Conservation (phyloP, 768 basidiomycete genomes). For the Lentinula sp. region DNA sequence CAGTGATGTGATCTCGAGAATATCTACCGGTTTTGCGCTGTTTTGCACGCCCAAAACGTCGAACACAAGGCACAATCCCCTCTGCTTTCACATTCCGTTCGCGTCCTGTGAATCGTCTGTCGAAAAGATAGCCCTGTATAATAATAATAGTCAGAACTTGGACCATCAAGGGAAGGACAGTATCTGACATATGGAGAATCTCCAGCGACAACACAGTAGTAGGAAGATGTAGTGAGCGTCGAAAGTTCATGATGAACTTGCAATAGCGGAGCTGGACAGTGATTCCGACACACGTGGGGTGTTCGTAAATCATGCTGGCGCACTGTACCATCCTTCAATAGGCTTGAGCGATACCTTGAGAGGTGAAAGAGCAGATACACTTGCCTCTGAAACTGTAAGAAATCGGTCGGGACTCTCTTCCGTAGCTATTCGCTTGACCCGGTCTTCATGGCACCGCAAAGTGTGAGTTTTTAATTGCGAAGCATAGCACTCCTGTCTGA, state of each 20-base stretch:
- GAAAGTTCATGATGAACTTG: constrained; percentile 61
- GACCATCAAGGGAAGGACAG: neutral
- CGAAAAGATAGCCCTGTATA: constrained; percentile 71
- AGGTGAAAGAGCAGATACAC: constrained; percentile 17
- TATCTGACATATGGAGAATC: constrained; percentile 65
- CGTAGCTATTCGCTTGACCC: constrained; percentile 70
- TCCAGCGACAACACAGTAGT: constrained; percentile 61
- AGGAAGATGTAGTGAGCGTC: constrained; percentile 66
- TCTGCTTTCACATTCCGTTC: constrained; percentile 63
- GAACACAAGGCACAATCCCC: constrained; percentile 70
- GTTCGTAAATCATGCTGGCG: constrained; percentile 82
- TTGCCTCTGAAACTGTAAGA: constrained; percentile 73
- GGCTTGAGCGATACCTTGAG: neutral
- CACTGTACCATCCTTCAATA: constrained; percentile 71
- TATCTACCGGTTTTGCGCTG: constrained; percentile 13
- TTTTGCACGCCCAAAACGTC: constrained; percentile 59
- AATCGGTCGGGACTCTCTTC: constrained; percentile 76
- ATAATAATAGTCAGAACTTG: neutral
- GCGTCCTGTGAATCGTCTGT: constrained; percentile 67
- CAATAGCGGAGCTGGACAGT: constrained; percentile 71
- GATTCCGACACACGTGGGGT: constrained; percentile 53
- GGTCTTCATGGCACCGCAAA: constrained; percentile 62
- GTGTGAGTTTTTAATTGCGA: constrained; percentile 44
- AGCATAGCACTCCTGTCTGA: constrained; percentile 30
- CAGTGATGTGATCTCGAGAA: constrained; percentile 63